Conservation (phyloP, 2,329 filamentous ascomycete species). For the Epichloe sp. region DNA sequence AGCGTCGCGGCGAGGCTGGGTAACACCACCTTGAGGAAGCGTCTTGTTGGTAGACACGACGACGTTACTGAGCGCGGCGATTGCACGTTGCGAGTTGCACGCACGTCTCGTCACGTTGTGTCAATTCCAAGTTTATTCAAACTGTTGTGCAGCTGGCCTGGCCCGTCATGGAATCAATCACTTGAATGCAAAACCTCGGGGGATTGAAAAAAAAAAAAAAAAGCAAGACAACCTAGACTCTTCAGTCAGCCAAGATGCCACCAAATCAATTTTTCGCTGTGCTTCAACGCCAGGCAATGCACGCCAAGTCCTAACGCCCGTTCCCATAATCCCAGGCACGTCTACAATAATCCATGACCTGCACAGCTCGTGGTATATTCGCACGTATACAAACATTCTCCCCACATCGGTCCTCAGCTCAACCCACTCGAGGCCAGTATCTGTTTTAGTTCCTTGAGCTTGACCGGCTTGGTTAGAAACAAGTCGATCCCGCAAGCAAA, state of each 20-base stretch:
- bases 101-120: no score
- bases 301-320: not conserved
- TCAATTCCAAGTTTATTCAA: no score
- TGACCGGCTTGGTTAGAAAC: conserved; percentile 38
- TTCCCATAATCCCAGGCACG: no score
- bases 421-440: not conserved
- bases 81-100: no score
- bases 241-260: no score
- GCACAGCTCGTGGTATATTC: not conserved
- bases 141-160: no score
- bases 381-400: not conserved
- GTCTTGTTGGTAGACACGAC: no score
- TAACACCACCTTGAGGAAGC: conserved; percentile 1
- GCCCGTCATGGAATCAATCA: no score
- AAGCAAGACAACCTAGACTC: no score
- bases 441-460: conserved; percentile 20
- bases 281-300: not conserved
- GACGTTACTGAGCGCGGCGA: no score
- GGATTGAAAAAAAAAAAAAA: not conserved
- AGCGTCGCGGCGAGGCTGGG: conserved; percentile 23
- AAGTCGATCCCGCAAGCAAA: conserved; percentile 36
- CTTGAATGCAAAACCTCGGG: no score
- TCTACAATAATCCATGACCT: not conserved
- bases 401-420: not conserved
- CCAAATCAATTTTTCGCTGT: no score